Evolutionary conservation across 352 stramenopile genomes (phyloP).

Genomic region (Phytophthora litchii): DNA sequence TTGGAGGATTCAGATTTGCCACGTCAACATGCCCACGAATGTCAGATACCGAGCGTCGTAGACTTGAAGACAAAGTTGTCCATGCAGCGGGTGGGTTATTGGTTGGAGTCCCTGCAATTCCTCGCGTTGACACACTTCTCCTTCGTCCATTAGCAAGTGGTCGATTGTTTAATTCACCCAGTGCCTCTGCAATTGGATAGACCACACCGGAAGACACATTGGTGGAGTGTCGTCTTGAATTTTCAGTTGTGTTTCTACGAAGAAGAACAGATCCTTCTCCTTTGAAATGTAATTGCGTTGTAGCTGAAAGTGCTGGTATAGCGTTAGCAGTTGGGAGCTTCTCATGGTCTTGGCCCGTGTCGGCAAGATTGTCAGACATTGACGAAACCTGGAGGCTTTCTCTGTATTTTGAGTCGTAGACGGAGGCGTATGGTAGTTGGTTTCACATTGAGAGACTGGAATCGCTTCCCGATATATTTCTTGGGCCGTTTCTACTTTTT

Average conservation of each 20-base stretch:
- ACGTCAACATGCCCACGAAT: conserved; percentile 11
- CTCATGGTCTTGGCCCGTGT: not conserved
- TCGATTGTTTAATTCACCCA: conserved; percentile 5
- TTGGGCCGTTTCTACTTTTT: too few species aligned
- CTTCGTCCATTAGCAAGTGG: conserved; percentile 2
- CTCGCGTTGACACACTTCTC: conserved; percentile 23
- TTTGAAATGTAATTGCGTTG: not conserved
- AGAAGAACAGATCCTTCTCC: not conserved
- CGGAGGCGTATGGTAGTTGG: too few species aligned
- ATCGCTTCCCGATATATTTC: too few species aligned
- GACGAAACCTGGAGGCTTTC: not conserved
- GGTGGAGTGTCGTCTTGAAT: conserved; percentile 13
- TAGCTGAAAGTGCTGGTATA: not conserved
- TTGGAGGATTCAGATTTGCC: not conserved
- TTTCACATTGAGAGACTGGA: too few species aligned
- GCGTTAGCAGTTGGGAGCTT: not conserved
- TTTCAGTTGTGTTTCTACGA: not conserved
- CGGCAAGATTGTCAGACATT: not conserved
- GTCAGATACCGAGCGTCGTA: conserved; percentile 24
- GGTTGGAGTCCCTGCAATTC: conserved; percentile 8
- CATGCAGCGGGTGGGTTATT: conserved; percentile 2
- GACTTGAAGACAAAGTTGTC: conserved; percentile 8
- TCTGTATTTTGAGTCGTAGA: too few species aligned
- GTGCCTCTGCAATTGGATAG: conserved; percentile 12
- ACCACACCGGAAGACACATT: conserved; percentile 2